Base-by-base conservation (phyloP, 2,329 filamentous ascomycete species). In the Alternaria sp. region DNA sequence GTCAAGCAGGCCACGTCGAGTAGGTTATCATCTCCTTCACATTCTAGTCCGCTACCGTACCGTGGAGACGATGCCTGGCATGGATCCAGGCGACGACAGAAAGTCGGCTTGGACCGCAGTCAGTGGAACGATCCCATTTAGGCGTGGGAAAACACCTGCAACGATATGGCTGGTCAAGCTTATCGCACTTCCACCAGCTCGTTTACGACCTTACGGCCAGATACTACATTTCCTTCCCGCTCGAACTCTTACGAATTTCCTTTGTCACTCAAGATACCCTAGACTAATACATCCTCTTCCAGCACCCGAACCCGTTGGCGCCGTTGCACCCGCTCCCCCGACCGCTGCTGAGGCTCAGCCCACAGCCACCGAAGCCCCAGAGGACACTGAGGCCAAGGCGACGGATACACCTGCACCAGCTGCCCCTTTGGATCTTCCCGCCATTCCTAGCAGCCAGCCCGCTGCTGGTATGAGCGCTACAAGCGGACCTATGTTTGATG, bases 401-500 rank as follows among this genome's bases (percentile, higher is more conserved):
- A 66, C 54, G 3, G 64, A 65, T 28, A 40, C 46, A 16, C 46
- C 57, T 41, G 60, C 68, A 20, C 63, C 66, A 18, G 60, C 64
- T 34, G 64, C 63, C 28, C 53, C 69, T 3, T 60, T 70, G 20
- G 64, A 69, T 38, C 54, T 68, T 10, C 71, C 74, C 6, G 66
- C 66, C 11, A 56, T 75, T 41, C 74, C 76, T 5, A 56, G 67
- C 8, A 64, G 63, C 12, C 68, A 73, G 62, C 70, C 72, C 25
- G 75, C 75, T 22, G 74, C 74, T 18, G 76, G 77, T 34, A 79
- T 79, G 78, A 78, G 75, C 36, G 78, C 78, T 12, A 80, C 78
- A 10, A 78, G 75, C 34, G 78, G 78, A 16, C 78, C 78, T 10
- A 59, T 80, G 68, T 69, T 67, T 40, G 76, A 77, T 25, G 68